These are phyloP conservation scores for Gossypium bickii DNA, from an alignment of 345 rosid species.

Conservation along the genomic window DNA sequence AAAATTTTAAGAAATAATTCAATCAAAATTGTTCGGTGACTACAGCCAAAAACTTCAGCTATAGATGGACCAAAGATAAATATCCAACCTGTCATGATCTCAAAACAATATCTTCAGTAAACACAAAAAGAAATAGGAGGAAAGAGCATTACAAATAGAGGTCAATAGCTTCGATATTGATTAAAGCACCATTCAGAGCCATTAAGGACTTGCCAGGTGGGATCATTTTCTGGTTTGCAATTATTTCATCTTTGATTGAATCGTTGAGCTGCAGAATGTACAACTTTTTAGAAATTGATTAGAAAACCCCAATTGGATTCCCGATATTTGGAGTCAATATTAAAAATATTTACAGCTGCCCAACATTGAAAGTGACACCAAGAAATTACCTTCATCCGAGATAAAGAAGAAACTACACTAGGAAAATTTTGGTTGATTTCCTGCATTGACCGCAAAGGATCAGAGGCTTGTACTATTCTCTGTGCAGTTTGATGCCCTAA, in stretches of 20 bases:
- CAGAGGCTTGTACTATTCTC: constrained; percentile 91
- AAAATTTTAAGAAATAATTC: neutral
- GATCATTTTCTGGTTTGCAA: constrained; percentile 87
- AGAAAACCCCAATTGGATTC: constrained; percentile 8
- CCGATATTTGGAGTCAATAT: neutral
- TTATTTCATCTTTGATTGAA: constrained; percentile 88
- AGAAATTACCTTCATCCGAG: constrained; percentile 84
- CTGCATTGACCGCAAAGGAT: constrained; percentile 92
- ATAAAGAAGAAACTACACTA: constrained; percentile 86
- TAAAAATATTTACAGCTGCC: constrained; percentile 11
- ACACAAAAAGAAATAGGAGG: constrained; percentile 14
- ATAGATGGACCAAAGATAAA: constrained; percentile 9
- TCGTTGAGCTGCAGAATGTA: constrained; percentile 64
- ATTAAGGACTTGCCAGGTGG: constrained; percentile 94
- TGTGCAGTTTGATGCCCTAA: constrained; percentile 98
- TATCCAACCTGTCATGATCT: neutral
- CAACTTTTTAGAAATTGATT: constrained; percentile 7
- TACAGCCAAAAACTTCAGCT: neutral
- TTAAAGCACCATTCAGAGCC: constrained; percentile 96
- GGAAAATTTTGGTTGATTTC: constrained; percentile 99
- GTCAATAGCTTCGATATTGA: constrained; percentile 93
- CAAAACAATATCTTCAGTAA: constrained; percentile 4
- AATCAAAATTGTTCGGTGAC: neutral
- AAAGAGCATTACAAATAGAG: constrained; percentile 69
- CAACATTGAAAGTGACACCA: constrained; percentile 1